Percentiles rank a stretch among this genome's conserved stretches.
Conservation (phyloP, 352 stramenopile species). For the Phytophthora podocarpi region DNA sequence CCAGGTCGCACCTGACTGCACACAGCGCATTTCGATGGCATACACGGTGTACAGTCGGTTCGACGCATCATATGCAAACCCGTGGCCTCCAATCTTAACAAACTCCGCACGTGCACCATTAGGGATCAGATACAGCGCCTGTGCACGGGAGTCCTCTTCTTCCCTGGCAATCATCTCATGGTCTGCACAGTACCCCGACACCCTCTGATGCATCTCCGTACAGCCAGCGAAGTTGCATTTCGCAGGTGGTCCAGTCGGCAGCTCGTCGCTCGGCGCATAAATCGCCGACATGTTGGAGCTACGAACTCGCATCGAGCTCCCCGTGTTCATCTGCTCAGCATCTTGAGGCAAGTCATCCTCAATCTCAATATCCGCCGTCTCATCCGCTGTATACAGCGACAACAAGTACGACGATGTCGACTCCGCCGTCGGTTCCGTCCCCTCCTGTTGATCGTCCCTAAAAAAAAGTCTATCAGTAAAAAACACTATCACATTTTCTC, state of each 20-base stretch:
- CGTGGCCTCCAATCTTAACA: slow-evolving; percentile 77
- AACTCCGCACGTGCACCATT: slow-evolving; percentile 68
- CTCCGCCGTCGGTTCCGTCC: slow-evolving; percentile 21
- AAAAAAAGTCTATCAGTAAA: slow-evolving; percentile 5
- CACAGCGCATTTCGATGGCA: slow-evolving; percentile 77
- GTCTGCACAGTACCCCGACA: slow-evolving; percentile 73
- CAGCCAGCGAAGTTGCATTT: slow-evolving; percentile 63
- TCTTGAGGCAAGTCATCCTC: slow-evolving; percentile 48
- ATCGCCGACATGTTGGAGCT: slow-evolving; percentile 59
- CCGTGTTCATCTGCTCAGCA: slow-evolving; percentile 1
- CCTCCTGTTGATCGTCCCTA: slow-evolving; percentile 28
- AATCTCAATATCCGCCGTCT: slow-evolving; percentile 84
- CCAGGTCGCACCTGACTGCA: slow-evolving; percentile 76
- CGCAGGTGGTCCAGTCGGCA: slow-evolving; percentile 41
- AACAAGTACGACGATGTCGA: slow-evolving; percentile 74
- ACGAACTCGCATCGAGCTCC: slow-evolving; percentile 31
- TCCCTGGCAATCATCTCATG: slow-evolving; percentile 85
- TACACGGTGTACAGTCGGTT: slow-evolving; percentile 86
- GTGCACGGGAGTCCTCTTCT: slow-evolving; percentile 78
- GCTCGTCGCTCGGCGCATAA: slow-evolving; percentile 46
- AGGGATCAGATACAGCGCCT: slow-evolving; percentile 83
- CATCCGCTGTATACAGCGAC: slow-evolving; percentile 77
- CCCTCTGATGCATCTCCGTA: slow-evolving; percentile 62
- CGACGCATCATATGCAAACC: slow-evolving; percentile 75
- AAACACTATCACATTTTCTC: not conserved